Percentiles rank a stretch among this genome's conserved stretches.
phyloP scores from a whole-genome alignment of 805 yeast genomes.

The Clavispora vitiphila region DNA sequence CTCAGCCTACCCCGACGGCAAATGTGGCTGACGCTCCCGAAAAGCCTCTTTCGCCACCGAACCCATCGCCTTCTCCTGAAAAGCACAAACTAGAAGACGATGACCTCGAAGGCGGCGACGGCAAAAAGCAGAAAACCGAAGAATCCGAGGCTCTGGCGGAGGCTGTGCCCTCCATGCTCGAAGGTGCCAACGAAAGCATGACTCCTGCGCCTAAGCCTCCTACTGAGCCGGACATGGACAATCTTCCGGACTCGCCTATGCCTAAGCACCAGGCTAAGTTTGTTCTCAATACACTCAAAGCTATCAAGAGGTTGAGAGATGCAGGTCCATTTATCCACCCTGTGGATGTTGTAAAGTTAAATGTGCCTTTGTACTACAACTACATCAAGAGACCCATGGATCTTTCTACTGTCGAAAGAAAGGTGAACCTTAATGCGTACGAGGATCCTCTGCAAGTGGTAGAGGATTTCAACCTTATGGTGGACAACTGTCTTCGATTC shows the following conservation, averaged over 20 bases:
- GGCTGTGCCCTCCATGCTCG: not conserved
- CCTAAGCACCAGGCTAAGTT: constrained; percentile 83
- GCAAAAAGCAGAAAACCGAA: constrained; percentile 20
- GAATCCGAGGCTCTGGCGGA: constrained; percentile 7
- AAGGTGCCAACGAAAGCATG: constrained; percentile 1
- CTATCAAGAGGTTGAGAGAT: constrained; percentile 85
- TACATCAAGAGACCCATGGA: constrained; percentile 89
- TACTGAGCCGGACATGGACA: constrained; percentile 65
- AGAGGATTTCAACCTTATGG: constrained; percentile 81
- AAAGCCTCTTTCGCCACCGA: constrained; percentile 41
- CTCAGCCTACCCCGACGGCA: constrained; percentile 4
- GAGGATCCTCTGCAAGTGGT: constrained; percentile 62
- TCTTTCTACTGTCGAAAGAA: constrained; percentile 81
- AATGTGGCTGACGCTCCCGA: constrained; percentile 19
- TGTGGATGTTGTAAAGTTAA: constrained; percentile 82
- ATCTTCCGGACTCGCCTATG: constrained; percentile 60
- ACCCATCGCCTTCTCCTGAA: constrained; percentile 41
- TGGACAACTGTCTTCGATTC: constrained; percentile 72
- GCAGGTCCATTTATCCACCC: constrained; percentile 87
- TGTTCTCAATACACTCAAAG: constrained; percentile 72
- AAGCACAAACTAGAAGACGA: constrained; percentile 29
- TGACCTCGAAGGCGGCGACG: constrained; percentile 12
- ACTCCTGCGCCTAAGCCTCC: constrained; percentile 74
- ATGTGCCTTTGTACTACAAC: constrained; percentile 87
- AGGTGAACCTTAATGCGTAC: constrained; percentile 66